Evolutionary conservation across 768 basidiomycete species (phyloP).

Genomic region (Saitozyma podzolica): DNA sequence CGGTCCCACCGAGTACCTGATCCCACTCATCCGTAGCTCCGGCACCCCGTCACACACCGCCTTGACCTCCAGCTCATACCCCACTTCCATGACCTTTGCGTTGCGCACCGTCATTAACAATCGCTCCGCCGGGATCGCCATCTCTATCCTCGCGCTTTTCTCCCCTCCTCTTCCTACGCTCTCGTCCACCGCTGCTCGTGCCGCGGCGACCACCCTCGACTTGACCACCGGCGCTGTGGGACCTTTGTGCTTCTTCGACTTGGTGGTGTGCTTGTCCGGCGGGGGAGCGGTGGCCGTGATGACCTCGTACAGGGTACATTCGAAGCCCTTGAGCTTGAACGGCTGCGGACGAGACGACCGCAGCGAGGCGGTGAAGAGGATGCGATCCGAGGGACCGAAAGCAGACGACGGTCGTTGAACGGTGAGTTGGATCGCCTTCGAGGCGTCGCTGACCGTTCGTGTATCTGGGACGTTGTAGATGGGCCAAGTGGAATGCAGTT

Average conservation of each 20-base stretch:
- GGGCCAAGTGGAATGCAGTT: slow-evolving; percentile 90
- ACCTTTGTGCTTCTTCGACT: slow-evolving; percentile 38
- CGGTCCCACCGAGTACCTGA: slow-evolving; percentile 41
- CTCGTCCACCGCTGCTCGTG: slow-evolving; percentile 62
- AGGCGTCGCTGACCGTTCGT: slow-evolving; percentile 54
- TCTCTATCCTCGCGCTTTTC: slow-evolving; percentile 63
- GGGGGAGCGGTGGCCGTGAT: slow-evolving; percentile 70
- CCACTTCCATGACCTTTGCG: slow-evolving; percentile 69
- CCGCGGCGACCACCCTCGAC: slow-evolving; percentile 58
- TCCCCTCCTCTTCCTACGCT: slow-evolving; percentile 73
- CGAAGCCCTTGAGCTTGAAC: slow-evolving; percentile 76
- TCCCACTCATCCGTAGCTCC: slow-evolving; percentile 34
- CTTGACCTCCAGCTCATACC: slow-evolving; percentile 72
- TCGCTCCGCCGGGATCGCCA: slow-evolving; percentile 62
- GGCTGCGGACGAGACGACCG: slow-evolving; percentile 69
- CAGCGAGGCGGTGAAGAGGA: slow-evolving; percentile 69
- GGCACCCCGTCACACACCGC: slow-evolving; percentile 69
- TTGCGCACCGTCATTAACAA: slow-evolving; percentile 78
- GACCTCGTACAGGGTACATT: slow-evolving; percentile 74
- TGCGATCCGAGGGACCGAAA: slow-evolving; percentile 81
- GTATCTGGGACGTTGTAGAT: slow-evolving; percentile 57
- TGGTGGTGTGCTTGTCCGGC: slow-evolving; percentile 30
- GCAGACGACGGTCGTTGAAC: slow-evolving; percentile 76
- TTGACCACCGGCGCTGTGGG: slow-evolving; percentile 63
- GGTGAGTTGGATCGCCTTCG: slow-evolving; percentile 71